Evolutionary conservation across 2,329 filamentous ascomycete genomes (phyloP), one percentile per base, ranked within the genome.

Genomic region (Cladophialophora yegresii): DNA sequence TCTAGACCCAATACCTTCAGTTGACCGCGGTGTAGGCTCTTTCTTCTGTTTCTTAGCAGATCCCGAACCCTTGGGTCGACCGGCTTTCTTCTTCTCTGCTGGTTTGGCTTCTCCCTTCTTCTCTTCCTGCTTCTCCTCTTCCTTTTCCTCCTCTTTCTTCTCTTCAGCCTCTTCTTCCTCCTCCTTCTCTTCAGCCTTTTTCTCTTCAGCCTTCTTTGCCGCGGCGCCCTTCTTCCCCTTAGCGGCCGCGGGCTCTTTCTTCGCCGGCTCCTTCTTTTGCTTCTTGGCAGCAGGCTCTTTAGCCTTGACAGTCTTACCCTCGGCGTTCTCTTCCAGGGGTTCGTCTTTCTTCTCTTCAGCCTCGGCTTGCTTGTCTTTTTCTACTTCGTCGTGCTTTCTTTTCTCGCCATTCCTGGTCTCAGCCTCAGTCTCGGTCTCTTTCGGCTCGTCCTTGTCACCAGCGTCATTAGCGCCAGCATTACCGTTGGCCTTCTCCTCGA

Each of bases 401-500:
- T 62, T 68, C 10, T 68, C 64, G 13, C 49, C 59, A 23, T 66
- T 62, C 36, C 62, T 54, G 20, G 43, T 49, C 72, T 75, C 65
- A 30, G 43, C 36, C 71, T 75, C 65, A 30, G 80, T 79, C 49
- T 62, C 60, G 12, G 30, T 51, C 65, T 80, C 78, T 1, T 79
- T 79, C 67, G 82, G 81, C 62, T 69, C 65, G 36, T 70, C 65
- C 12, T 67, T 67, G n/a, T 62, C 65, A n/a, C 64, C 72, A 55
- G 72, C 75, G 30, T 77, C 75, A 30, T 49, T 47, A 8, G 70
- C 69, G 10, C 68, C 60, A 32, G 71, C 75, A 65, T 79, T 79
- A 8, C 70, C 69, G 10, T 69, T 61, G 36, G 71, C 75, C 65
- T 80, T 79, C 70, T 82, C 73, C 62, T 87, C 84, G 36, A 88